Evolutionary conservation across 1,284 basidiomycete species (phyloP).

Genomic region (Irpex rosettiformis): DNA sequence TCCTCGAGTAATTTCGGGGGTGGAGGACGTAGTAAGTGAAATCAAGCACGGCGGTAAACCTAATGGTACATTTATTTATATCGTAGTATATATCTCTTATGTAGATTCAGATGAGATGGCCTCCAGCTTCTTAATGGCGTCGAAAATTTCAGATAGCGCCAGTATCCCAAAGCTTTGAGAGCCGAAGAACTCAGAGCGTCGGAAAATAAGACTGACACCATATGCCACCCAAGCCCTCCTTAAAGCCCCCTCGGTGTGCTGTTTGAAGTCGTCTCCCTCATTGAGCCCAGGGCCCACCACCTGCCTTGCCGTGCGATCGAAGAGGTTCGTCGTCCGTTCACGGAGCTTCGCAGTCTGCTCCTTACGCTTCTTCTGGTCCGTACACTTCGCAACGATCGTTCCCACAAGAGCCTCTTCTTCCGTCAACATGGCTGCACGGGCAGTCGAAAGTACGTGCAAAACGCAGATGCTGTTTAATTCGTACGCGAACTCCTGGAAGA

Average conservation of each 20-base stretch:
- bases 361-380: slow-evolving; percentile 20
- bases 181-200: slow-evolving; percentile 39
- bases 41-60: not conserved
- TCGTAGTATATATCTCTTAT: not conserved
- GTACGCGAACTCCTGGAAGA: slow-evolving; percentile 17
- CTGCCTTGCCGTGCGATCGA: slow-evolving; percentile 7
- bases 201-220: slow-evolving; percentile 35
- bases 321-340: slow-evolving; percentile 20
- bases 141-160: slow-evolving; percentile 49
- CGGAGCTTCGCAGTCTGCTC: slow-evolving; percentile 21
- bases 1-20: not conserved
- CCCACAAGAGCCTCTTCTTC: slow-evolving; percentile 28
- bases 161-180: slow-evolving; percentile 58
- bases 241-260: slow-evolving; percentile 19
- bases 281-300: not conserved
- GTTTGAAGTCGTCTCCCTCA: not conserved
- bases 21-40: not conserved
- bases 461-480: slow-evolving; percentile 22
- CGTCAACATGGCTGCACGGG: slow-evolving; percentile 14
- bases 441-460: slow-evolving; percentile 13
- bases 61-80: not conserved
- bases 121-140: slow-evolving; percentile 32
- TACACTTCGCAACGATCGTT: slow-evolving; percentile 25
- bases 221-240: slow-evolving; percentile 49
- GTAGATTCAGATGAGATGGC: slow-evolving; percentile 10